Evolutionary conservation across 768 basidiomycete species (phyloP).

Genomic region (Lentinus brumalis): DNA sequence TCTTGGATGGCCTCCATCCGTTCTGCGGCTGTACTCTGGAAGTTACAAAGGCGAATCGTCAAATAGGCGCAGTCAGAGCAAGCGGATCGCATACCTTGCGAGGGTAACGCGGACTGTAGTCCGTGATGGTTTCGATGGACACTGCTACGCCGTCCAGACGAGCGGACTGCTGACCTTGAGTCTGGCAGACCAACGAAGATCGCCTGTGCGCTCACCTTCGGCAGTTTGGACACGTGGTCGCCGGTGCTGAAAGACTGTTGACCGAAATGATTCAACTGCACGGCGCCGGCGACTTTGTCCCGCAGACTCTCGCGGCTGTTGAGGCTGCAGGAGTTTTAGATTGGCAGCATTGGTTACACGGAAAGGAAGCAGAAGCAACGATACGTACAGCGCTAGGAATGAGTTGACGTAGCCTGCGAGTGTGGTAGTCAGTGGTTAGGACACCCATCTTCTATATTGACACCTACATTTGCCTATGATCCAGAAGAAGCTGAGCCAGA

Average conservation of each 20-base stretch:
- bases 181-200: too few species aligned
- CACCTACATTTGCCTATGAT: conserved; percentile 50
- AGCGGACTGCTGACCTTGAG: neutral
- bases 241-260: conserved; percentile 1
- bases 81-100: neutral
- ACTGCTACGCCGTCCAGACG: conserved; percentile 18
- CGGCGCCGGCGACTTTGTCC: conserved; percentile 31
- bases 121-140: conserved; percentile 23
- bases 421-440: neutral
- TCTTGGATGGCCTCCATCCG: too few species aligned
- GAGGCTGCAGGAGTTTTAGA: conserved; percentile 32
- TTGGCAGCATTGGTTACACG: neutral
- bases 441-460: neutral
- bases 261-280: conserved; percentile 16
- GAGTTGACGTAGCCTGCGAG: conserved; percentile 53
- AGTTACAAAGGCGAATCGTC: neutral
- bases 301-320: conserved; percentile 50
- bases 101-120: conserved; percentile 13
- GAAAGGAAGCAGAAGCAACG: neutral
- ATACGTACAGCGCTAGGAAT: conserved; percentile 48
- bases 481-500: conserved; percentile 56
- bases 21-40: neutral
- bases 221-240: neutral
- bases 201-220: too few species aligned
- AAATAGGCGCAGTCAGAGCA: neutral